A percentile compares a stretch with the other conserved stretches of the same genome.
These are phyloP conservation scores for Aspergillus spinulosporus DNA, from an alignment of 2,329 filamentous ascomycete genomes.

Conservation along the genomic window DNA sequence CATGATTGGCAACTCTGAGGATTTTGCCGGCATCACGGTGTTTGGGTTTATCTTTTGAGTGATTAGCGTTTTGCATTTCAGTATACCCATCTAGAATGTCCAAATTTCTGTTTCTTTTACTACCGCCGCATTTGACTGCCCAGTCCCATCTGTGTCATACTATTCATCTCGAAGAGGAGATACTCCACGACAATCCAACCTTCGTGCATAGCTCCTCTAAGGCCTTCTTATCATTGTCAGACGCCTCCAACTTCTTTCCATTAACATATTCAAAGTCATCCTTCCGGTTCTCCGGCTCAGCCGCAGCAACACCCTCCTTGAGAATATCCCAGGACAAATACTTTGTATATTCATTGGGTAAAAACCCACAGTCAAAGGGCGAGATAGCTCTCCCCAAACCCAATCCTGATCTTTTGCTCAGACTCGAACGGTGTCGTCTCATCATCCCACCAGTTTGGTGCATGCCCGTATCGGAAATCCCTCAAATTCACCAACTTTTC, in stretches of 20 bases:
- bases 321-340: background rate
- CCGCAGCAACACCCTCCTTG: background rate
- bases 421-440: constrained; percentile 22
- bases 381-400: constrained; percentile 23
- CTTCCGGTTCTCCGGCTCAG: background rate
- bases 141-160: background rate
- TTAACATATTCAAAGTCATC: background rate
- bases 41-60: too few relatives aligned
- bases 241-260: background rate
- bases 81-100: background rate
- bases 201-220: constrained; percentile 19
- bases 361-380: constrained; percentile 22
- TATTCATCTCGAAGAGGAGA: background rate
- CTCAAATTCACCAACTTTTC: constrained; percentile 20
- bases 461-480: constrained; percentile 22
- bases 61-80: background rate
- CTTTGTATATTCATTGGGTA: constrained; percentile 23
- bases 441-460: constrained; percentile 8
- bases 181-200: background rate
- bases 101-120: background rate
- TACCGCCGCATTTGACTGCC: background rate
- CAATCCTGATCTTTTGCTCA: constrained; percentile 20
- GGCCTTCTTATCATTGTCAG: constrained; percentile 22
- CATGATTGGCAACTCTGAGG: constrained; percentile 17
- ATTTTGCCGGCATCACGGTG: background rate